phyloP scores from a whole-genome alignment of 2,329 filamentous ascomycete genomes.

The Penicillium rolfsii region DNA sequence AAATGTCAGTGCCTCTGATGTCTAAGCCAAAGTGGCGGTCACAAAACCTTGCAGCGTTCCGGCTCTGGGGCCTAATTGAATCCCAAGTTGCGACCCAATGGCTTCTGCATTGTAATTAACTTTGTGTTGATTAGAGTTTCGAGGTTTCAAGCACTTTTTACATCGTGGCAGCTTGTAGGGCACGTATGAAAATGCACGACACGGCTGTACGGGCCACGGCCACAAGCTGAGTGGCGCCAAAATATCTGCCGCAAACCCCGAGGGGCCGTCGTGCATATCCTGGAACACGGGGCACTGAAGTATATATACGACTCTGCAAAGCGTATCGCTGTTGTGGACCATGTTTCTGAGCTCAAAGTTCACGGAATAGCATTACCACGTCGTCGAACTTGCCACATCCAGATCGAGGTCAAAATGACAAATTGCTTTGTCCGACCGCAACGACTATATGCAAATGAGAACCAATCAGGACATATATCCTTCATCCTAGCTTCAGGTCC shows the following conservation, averaged over 20 bases:
- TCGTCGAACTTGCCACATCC: neutral
- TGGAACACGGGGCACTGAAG: conserved; percentile 20
- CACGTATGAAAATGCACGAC: neutral
- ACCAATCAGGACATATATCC: neutral
- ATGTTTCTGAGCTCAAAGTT: neutral
- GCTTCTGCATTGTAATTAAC: neutral
- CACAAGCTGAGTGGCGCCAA: conserved; percentile 17
- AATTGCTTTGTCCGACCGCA: neutral
- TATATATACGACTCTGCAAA: conserved; percentile 10
- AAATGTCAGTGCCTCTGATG: neutral
- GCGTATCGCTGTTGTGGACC: conserved; percentile 14
- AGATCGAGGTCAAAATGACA: neutral
- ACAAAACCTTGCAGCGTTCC: neutral
- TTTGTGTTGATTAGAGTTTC: neutral
- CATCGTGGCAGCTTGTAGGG: neutral
- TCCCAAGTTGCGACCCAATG: neutral
- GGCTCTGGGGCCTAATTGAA: neutral
- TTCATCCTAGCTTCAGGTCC: no score
- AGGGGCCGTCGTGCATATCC: conserved; percentile 21
- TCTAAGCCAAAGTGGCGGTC: neutral
- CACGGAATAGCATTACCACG: neutral
- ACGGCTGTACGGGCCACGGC: neutral
- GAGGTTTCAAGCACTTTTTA: neutral
- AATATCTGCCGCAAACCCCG: conserved; percentile 10
- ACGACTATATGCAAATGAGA: neutral